Conservation (phyloP, 371 early-diverging fungal genomes). For the Lichtheimia corymbifera region DNA sequence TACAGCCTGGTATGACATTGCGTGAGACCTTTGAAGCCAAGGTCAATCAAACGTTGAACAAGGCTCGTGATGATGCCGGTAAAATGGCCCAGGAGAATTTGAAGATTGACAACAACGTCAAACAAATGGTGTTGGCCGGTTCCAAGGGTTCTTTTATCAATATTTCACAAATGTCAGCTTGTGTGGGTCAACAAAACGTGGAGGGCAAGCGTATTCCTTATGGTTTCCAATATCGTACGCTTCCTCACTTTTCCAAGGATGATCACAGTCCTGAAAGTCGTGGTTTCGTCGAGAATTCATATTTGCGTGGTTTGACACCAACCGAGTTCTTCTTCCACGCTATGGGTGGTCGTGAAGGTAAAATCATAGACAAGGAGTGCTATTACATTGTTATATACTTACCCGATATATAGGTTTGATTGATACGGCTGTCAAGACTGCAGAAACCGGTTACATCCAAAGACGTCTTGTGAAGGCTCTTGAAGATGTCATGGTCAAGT, state of each 20-base stretch:
- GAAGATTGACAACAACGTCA: conserved; percentile 95
- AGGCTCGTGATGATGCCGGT: conserved; percentile 97
- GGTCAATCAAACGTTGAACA: conserved; percentile 92
- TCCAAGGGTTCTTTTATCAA: conserved; percentile 99
- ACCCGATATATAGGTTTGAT: conserved; percentile 69
- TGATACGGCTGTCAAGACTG: conserved; percentile 99
- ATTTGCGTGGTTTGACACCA: conserved; percentile 96
- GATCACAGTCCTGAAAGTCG: conserved; percentile 97
- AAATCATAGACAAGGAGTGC: conserved; percentile 18
- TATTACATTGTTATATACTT: conserved; percentile 2
- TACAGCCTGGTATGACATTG: conserved; percentile 97
- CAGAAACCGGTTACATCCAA: conserved; percentile 99
- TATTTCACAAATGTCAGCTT: conserved; percentile 99
- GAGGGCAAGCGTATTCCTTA: conserved; percentile 99
- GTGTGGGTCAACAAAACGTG: conserved; percentile 99
- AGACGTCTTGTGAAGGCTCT: conserved; percentile 99
- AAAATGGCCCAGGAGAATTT: conserved; percentile 88
- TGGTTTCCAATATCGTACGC: conserved; percentile 94
- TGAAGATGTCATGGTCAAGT: conserved; percentile 98
- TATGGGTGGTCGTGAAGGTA: conserved; percentile 99
- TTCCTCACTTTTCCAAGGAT: conserved; percentile 99
- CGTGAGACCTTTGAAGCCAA: conserved; percentile 96
- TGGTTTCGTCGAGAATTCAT: conserved; percentile 99
- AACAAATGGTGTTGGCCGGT: conserved; percentile 98
- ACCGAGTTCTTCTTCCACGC: conserved; percentile 99